Base-by-base conservation (phyloP, 208 protist genomes). In the Lotmaria passim region DNA sequence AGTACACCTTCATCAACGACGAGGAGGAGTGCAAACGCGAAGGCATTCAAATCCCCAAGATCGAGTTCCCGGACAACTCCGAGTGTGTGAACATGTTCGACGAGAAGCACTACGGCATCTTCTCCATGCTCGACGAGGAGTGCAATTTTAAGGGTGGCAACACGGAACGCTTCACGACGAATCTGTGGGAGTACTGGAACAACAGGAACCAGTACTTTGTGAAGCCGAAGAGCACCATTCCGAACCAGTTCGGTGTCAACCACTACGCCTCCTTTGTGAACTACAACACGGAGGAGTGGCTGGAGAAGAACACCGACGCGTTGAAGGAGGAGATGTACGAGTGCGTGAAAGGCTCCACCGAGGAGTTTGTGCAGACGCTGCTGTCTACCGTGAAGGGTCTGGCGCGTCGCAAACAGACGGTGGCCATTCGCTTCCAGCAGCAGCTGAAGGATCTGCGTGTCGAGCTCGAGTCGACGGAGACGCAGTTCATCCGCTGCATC, bases 401-500 rank as follows among this genome's bases (percentile, higher is more conserved):
- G 28, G 69, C 76, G 34, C 72, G 80, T 41, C 81, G 85, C 66
- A 91, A 90, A 71, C 82, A 90, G 67, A 97, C 91, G 21, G 88
- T 97, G 53, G 83, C 86, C 15, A 85, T 86, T 28, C 84, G 79
- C 63, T 97, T 97, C 73, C 82, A 93, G 72, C 48, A 76, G 28
- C 91, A 97, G 69, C 86, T 98, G 24, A 53, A 55, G 7, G 69
- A 79, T 21, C 78, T 98, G 8, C 87, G 92, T 66, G 55, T 19
- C 2, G 82, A 90, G 53, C 83, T 98, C 43, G 82, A 93, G 79
- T 88, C 83, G 21, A 96, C 94, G 17, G 80, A 95, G 63, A 94
- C 93, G n/a, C 92, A 97, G 57, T 98, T 98, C 69, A 95, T 98
- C 28, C 87, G 95, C 33, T 97, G 93, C 84, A 95, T 98, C 68